A percentile compares a stretch with the other conserved stretches of the same genome.
phyloP scores from a whole-genome alignment of 441 rosid genomes.

The Erysimum pusillum region DNA sequence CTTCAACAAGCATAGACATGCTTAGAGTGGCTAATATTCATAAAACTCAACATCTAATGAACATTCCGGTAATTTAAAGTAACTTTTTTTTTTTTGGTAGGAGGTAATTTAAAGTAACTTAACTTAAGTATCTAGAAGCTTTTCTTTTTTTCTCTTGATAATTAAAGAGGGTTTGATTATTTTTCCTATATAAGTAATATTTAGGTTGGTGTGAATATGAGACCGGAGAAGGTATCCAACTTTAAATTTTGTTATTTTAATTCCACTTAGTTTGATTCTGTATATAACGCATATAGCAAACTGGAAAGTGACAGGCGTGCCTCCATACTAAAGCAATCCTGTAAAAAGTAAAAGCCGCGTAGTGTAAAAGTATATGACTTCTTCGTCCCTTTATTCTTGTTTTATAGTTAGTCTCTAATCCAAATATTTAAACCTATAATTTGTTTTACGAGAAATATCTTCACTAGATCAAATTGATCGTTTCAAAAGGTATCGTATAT shows the following conservation, averaged over 20 bases:
- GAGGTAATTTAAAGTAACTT: no score
- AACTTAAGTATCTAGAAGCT: constrained; percentile 34
- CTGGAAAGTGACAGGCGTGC: constrained; percentile 35
- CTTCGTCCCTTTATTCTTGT: background rate
- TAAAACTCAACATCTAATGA: constrained; percentile 15
- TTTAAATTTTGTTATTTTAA: background rate
- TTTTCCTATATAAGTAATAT: background rate
- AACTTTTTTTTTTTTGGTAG: no score
- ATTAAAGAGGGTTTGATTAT: constrained; percentile 20
- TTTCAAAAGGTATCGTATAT: background rate
- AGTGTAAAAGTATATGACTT: constrained; percentile 40
- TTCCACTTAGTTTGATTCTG: background rate
- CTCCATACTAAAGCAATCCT: background rate
- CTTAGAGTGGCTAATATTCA: background rate
- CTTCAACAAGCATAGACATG: background rate
- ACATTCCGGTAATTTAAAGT: background rate
- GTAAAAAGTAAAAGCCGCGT: constrained; percentile 41
- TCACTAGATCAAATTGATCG: background rate
- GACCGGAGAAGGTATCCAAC: constrained; percentile 44
- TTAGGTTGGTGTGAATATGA: constrained; percentile 40
- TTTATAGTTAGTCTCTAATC: constrained; percentile 17
- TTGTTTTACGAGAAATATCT: constrained; percentile 33
- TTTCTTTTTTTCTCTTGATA: constrained; percentile 5
- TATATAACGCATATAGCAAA: constrained; percentile 18
- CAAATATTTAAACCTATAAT: constrained; percentile 3